These are phyloP conservation scores for Begonia masoniana DNA, from an alignment of 306 rosid species.

Conservation along the genomic window DNA sequence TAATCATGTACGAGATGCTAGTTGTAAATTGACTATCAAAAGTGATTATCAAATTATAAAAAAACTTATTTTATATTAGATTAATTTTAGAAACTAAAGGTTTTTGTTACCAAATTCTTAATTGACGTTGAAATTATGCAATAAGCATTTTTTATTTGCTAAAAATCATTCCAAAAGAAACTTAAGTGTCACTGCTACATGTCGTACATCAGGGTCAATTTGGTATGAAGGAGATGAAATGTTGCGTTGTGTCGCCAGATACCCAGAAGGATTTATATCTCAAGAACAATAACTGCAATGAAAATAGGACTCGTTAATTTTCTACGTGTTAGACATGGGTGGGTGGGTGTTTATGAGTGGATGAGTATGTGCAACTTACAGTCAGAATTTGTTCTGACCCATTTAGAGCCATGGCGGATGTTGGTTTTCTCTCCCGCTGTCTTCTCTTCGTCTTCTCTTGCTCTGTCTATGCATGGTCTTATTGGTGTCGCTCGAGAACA, in stretches of 20 bases:
- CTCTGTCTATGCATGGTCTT: slow-evolving; percentile 33
- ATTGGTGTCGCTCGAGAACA: slow-evolving; percentile 29
- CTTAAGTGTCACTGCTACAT: no score
- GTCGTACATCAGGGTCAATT: no score
- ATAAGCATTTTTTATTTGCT: no score
- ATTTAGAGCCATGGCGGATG: slow-evolving; percentile 44
- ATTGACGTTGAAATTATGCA: no score
- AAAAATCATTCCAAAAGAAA: no score
- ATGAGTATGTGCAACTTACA: slow-evolving; percentile 36
- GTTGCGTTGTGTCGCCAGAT: not conserved
- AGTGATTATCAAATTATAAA: no score
- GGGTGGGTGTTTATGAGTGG: not conserved
- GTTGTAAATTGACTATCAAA: no score
- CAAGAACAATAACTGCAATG: slow-evolving; percentile 87
- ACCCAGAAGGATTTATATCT: slow-evolving; percentile 37
- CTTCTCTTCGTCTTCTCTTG: slow-evolving; percentile 21
- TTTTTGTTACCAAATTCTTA: no score
- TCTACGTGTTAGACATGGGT: not conserved
- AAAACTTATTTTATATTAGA: no score
- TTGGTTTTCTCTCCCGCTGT: slow-evolving; percentile 22
- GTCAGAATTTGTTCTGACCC: slow-evolving; percentile 98
- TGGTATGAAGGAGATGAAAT: no score
- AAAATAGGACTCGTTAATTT: slow-evolving; percentile 6
- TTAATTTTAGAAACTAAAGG: no score
- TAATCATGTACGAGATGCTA: no score